Conservation (phyloP, 192 early-diverging fungal genomes). For the Pilaira anomala region DNA sequence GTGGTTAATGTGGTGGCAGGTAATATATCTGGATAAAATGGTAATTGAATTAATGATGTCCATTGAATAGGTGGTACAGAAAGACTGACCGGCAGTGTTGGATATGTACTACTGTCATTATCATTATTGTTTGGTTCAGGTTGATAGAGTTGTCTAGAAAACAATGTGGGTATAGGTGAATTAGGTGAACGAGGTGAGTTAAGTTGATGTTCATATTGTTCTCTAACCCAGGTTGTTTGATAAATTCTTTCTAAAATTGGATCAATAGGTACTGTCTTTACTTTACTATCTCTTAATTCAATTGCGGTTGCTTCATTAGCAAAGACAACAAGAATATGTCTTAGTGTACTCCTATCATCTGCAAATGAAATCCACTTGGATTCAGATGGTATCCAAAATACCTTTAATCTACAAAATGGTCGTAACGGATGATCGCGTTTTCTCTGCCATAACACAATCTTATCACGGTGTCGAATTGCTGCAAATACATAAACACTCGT, state of each 20-base stretch:
- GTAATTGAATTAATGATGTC: conserved; percentile 32
- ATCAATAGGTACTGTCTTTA: conserved; percentile 27
- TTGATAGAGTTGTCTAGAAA: not conserved
- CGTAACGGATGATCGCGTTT: conserved; percentile 1
- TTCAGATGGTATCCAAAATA: conserved; percentile 33
- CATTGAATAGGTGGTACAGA: conserved; percentile 23
- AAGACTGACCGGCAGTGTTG: conserved; percentile 18
- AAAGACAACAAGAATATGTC: conserved; percentile 32
- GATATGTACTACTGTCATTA: not conserved
- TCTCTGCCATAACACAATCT: conserved; percentile 34
- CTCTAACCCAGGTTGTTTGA: not conserved
- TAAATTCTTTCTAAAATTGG: conserved; percentile 17
- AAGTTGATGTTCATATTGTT: conserved; percentile 16
- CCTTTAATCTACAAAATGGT: conserved; percentile 19
- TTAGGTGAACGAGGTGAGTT: not conserved
- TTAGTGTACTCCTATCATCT: conserved; percentile 26
- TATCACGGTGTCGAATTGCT: conserved; percentile 20
- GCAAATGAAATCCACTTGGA: conserved; percentile 28
- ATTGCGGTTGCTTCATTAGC: conserved; percentile 26
- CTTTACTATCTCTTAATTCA: conserved; percentile 27
- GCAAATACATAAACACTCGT: conserved; percentile 28
- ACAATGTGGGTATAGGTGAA: not conserved
- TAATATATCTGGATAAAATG: conserved; percentile 32
- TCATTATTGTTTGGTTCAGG: not conserved
- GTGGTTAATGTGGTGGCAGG: conserved; percentile 26